Percentiles rank a stretch among this genome's conserved stretches.
phyloP scores from a whole-genome alignment of 768 basidiomycete species.

The Obba rivulosa region DNA sequence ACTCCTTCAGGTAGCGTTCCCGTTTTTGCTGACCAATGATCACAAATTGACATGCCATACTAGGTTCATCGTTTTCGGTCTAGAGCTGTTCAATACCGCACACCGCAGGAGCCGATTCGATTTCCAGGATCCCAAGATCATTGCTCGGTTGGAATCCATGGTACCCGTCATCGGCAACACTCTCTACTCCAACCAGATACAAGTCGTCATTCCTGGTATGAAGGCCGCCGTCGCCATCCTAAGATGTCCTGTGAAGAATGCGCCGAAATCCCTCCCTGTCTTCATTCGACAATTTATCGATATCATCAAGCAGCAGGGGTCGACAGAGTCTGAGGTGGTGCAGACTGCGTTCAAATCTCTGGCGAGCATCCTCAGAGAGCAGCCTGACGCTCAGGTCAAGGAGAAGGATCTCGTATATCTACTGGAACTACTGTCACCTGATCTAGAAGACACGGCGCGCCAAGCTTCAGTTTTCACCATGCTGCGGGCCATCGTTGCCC shows the following conservation, averaged over 20 bases:
- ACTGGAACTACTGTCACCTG: constrained; percentile 80
- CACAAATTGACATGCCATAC: too few relatives aligned
- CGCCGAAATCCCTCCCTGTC: constrained; percentile 73
- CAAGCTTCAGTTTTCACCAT: constrained; percentile 86
- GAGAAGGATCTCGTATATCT: constrained; percentile 87
- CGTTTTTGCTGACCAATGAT: too few relatives aligned
- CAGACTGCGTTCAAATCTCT: constrained; percentile 87
- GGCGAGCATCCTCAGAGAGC: constrained; percentile 86
- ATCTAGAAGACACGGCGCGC: constrained; percentile 83
- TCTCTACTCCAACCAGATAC: constrained; percentile 75
- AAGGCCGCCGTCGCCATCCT: constrained; percentile 77
- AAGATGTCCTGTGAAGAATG: constrained; percentile 75
- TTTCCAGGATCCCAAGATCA: constrained; percentile 65
- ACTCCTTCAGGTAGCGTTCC: constrained; percentile 90
- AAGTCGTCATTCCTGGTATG: constrained; percentile 71
- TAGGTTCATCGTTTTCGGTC: constrained; percentile 87
- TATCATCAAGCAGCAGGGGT: constrained; percentile 77
- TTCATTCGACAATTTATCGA: constrained; percentile 79
- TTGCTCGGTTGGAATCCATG: constrained; percentile 84
- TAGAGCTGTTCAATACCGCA: constrained; percentile 87
- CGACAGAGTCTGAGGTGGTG: constrained; percentile 83
- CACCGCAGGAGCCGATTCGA: constrained; percentile 84
- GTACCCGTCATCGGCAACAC: constrained; percentile 86
- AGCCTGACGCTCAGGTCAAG: constrained; percentile 71
- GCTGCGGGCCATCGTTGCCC: constrained; percentile 83